Percentiles rank a stretch among this genome's conserved stretches.
Conservation (phyloP, 2,329 filamentous ascomycete species). For the Dactylellina haptotyla region DNA sequence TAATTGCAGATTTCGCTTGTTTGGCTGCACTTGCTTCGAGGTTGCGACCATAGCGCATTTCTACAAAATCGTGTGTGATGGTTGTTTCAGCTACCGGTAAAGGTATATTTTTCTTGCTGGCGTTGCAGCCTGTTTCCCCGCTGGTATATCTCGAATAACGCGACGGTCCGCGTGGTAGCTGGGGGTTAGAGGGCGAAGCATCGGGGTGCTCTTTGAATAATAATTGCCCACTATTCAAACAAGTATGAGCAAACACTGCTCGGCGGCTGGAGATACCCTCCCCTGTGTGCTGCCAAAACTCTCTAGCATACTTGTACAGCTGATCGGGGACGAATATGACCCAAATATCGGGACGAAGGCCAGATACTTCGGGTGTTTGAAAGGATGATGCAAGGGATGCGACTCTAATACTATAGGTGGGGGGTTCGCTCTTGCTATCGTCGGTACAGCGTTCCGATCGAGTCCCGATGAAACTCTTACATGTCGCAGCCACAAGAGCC, state of each 20-base stretch:
- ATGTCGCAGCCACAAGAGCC: constrained; percentile 74
- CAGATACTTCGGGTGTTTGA: constrained; percentile 61
- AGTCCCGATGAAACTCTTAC: constrained; percentile 74
- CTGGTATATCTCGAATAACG: constrained; percentile 55
- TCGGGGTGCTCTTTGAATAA: constrained; percentile 62
- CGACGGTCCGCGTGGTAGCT: constrained; percentile 56
- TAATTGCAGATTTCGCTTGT: constrained; percentile 85
- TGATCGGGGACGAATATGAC: constrained; percentile 74
- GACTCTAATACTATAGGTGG: not conserved
- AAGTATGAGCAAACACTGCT: constrained; percentile 84
- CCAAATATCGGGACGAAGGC: constrained; percentile 60
- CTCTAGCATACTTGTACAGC: constrained; percentile 79
- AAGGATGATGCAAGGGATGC: constrained; percentile 3
- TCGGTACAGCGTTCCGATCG: not conserved
- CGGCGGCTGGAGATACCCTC: constrained; percentile 91
- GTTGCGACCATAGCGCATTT: constrained; percentile 93
- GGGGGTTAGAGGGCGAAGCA: not conserved
- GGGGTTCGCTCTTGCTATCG: not conserved
- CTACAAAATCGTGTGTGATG: constrained; percentile 79
- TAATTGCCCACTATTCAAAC: constrained; percentile 76
- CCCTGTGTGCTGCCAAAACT: constrained; percentile 96
- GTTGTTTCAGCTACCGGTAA: constrained; percentile 61
- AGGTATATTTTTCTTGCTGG: not conserved
- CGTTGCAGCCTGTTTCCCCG: constrained; percentile 53
- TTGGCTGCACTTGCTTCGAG: constrained; percentile 80